Percentiles rank a stretch among this genome's conserved stretches.
These are phyloP conservation scores for Candida palmyrensis DNA, from an alignment of 805 yeast genomes.

Conservation along the genomic window DNA sequence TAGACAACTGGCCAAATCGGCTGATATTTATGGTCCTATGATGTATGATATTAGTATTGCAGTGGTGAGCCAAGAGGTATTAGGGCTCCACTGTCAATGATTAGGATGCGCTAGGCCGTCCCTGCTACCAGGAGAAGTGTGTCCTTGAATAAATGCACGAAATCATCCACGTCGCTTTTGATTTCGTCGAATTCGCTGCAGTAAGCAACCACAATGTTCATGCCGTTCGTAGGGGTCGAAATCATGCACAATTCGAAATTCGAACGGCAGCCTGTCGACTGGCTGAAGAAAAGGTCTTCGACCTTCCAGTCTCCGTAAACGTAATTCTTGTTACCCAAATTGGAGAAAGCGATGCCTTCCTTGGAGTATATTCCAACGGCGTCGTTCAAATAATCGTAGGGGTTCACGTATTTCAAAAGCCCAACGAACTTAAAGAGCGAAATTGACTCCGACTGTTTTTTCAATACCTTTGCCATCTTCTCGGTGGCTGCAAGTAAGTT, in stretches of 20 bases:
- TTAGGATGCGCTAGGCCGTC: too few relatives aligned
- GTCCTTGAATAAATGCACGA: constrained; percentile 1
- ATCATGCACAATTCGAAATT: constrained; percentile 11
- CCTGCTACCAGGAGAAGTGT: constrained; percentile 1
- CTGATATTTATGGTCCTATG: too few relatives aligned
- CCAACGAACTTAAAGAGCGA: constrained; percentile 9
- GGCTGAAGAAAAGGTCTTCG: constrained; percentile 14
- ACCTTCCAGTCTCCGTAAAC: constrained; percentile 7
- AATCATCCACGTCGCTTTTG: neutral
- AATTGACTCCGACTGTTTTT: constrained; percentile 5
- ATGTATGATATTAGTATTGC: too few relatives aligned
- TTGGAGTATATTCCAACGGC: constrained; percentile 8
- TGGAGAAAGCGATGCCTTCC: constrained; percentile 14
- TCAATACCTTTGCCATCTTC: neutral
- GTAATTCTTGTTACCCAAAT: constrained; percentile 12
- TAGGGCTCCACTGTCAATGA: too few relatives aligned
- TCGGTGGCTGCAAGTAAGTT: neutral
- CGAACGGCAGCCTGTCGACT: constrained; percentile 11
- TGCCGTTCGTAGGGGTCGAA: constrained; percentile 11
- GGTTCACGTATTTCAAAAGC: constrained; percentile 8
- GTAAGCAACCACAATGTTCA: constrained; percentile 13
- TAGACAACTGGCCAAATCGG: too few relatives aligned
- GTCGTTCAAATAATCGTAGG: constrained; percentile 6
- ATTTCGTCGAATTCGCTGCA: constrained; percentile 6
- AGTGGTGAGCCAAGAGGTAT: too few relatives aligned